phyloP scores from a whole-genome alignment of 2,329 filamentous ascomycete genomes.

The Aspergillus phoenicis region DNA sequence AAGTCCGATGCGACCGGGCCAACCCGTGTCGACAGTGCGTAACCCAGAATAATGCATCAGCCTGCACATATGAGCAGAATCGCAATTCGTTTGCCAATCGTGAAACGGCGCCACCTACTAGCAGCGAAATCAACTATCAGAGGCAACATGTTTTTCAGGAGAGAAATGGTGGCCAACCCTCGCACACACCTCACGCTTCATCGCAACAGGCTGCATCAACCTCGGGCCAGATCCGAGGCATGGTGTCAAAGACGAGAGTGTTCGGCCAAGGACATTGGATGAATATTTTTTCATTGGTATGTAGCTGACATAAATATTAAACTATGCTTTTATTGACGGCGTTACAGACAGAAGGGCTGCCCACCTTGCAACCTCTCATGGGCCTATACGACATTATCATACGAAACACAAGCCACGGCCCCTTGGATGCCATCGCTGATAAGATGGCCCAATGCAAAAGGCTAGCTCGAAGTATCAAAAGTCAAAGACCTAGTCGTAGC shows the following conservation, averaged over 20 bases:
- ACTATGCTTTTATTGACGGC: not conserved
- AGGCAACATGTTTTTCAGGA: not conserved
- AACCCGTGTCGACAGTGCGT: not conserved
- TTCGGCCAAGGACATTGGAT: conserved; percentile 32
- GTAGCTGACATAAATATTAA: not conserved
- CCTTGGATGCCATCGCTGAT: not conserved
- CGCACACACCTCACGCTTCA: not conserved
- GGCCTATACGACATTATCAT: conserved; percentile 8
- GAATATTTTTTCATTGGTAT: conserved; percentile 22
- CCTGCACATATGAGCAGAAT: not conserved
- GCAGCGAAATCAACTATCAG: rapidly evolving
- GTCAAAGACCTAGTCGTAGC: conserved; percentile 21
- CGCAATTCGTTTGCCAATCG: not conserved
- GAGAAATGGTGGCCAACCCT: not conserved
- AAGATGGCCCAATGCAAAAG: conserved; percentile 27
- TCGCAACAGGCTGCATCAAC: not conserved
- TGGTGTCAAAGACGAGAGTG: conserved; percentile 28
- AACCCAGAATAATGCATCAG: not conserved
- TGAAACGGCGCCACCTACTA: not conserved
- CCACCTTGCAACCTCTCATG: conserved; percentile 12
- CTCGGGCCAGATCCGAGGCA: conserved; percentile 19
- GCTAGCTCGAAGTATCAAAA: conserved; percentile 27
- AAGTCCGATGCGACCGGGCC: not conserved
- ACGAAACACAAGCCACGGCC: not conserved
- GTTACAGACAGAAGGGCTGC: conserved; percentile 15